phyloP scores from a whole-genome alignment of 163 green algal species.

The Chloromonas sp. region DNA sequence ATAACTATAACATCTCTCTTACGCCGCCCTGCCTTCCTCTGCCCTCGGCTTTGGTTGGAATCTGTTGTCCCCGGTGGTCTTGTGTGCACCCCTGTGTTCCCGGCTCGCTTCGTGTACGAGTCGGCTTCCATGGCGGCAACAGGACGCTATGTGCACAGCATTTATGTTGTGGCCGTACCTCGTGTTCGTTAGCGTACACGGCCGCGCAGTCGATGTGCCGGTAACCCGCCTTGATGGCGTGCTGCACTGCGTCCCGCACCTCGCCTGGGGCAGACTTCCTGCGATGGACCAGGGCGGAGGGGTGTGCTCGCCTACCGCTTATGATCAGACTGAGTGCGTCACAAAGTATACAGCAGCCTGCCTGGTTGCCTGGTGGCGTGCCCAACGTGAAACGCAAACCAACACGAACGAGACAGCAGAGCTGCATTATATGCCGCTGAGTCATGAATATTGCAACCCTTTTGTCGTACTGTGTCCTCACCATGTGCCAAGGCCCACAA shows the following conservation, averaged over 20 bases:
- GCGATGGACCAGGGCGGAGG: background rate
- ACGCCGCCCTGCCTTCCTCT: too few relatives aligned
- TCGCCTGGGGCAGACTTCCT: constrained; percentile 19
- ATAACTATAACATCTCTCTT: too few relatives aligned
- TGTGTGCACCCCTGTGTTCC: too few relatives aligned
- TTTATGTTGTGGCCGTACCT: constrained; percentile 40
- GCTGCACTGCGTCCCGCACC: constrained; percentile 42
- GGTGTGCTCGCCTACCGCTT: background rate
- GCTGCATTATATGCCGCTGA: background rate
- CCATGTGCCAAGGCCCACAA: constrained; percentile 62
- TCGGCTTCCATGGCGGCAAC: too few relatives aligned
- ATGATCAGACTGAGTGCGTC: background rate
- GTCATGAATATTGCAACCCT: background rate
- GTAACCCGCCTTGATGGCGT: constrained; percentile 66
- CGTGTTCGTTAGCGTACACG: constrained; percentile 68
- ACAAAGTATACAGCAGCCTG: background rate
- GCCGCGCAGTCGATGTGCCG: constrained; percentile 75
- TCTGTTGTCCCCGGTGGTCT: too few relatives aligned
- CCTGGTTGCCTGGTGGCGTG: background rate
- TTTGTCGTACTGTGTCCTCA: constrained; percentile 23
- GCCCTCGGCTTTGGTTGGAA: too few relatives aligned
- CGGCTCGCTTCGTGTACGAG: too few relatives aligned
- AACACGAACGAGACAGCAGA: background rate
- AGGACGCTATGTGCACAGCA: too few relatives aligned
- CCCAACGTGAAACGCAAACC: background rate